Evolutionary conservation across 192 early-diverging fungal genomes (phyloP), one percentile per base, ranked within the genome.

Genomic region (Mortierella claussenii): DNA sequence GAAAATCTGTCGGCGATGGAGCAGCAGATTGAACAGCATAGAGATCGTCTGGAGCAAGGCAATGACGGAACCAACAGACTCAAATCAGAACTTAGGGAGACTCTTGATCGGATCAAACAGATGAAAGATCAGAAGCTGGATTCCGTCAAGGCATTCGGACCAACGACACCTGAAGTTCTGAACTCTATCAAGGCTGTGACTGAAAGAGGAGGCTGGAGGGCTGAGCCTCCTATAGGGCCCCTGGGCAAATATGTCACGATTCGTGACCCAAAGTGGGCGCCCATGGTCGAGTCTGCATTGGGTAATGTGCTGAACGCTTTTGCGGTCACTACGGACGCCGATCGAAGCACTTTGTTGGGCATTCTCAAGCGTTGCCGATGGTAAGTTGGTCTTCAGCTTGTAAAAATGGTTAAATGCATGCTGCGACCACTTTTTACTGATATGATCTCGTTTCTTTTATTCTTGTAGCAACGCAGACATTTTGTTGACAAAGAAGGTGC

Each of bases 141-240:
- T 60, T 70, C 83, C 5, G 63, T 97, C 40, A 86, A 67, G 18
- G 92, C 92, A 1, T 97, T 90, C 73, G 95, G 94, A n/a, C 52
- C 69, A 0, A 69, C 71, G 7, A 86, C 92, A 10, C 85, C 89
- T 9, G 89, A 91, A 12, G 85, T 91, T 3, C 48, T 92, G 46
- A 51, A 59, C 4, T 66, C 69, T 8, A 91, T 93, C 27, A 59
- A 78, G 4, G 40, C 34, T 10, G 79, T 84, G 45, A 68, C 61
- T 6, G 30, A 69, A 28, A 86, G 84, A 80, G 13, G 56, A 18
- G 71, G 71, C 0, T 86, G 82, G 80, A 62, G 45, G 13, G 79
- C 74, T 31, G 75, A 79, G 40, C 37, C 63, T 23, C 93, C 93
- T 1, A 60, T 93, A 12, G 93, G 93, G 4, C 93, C 93, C 0